Evolutionary conservation across 768 basidiomycete species (phyloP), one percentile per base, ranked within the genome.

Genomic region (Gautieria morchelliformis): DNA sequence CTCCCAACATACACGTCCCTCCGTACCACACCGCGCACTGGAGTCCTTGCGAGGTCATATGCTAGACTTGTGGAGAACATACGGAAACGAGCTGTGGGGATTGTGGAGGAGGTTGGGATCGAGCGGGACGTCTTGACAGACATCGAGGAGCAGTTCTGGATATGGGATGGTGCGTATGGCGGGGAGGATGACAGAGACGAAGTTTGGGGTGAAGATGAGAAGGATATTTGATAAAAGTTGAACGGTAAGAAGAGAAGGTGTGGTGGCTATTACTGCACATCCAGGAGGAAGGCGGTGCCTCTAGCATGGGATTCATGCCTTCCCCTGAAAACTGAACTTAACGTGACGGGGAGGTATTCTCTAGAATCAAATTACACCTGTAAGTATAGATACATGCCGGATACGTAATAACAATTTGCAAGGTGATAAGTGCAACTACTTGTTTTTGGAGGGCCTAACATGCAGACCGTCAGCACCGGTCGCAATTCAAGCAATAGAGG

Each of bases 81-180:
- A 52, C 66, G 73, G 3, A 71, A 73, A 54, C 74, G 70, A 17
- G 64, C 70, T 41, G 66, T 66, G 37, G 67, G 70, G 5, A 42
- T 53, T 7, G 33, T 54, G 39, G 53, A 55, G 14, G 58, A 55
- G 17, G 68, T 68, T 60, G 69, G 68, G n/a, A 52, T 81, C 19
- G 77, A 82, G 56, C 59, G 66, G 4, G 86, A 86, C 59, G 84
- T 84, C 4, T 62, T 84, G 53, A 74, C 64, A 55, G 84, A 84
- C 52, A 66, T 87, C 35, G 73, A 68, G 15, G 78, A 80, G 61
- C 76, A 77, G 41, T 63, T 87, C 48, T 85, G 85, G 84, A 76
- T 74, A 30, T 75, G 77, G 49, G 83, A 84, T 58, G 67, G 57
- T 17, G 74, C 71, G 53, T 56, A 51, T 55, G 59, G 55, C 10